phyloP scores from a whole-genome alignment of 495 filamentous ascomycete species.

The Lepidopterella palustris region DNA sequence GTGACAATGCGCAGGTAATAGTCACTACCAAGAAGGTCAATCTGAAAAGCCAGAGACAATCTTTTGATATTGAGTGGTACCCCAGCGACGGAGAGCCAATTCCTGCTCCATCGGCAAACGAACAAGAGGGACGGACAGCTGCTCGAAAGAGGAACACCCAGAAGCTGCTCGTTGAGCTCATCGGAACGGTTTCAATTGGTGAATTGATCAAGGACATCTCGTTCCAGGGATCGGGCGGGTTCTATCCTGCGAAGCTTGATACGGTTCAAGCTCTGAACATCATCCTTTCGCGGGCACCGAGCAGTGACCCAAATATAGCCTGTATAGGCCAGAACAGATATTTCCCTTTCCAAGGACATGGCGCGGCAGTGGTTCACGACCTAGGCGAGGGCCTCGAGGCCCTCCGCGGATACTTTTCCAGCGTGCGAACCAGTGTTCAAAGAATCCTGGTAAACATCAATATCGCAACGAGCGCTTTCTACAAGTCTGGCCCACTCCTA shows the following conservation, averaged over 20 bases:
- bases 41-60: slow-evolving; percentile 6
- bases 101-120: slow-evolving; percentile 1
- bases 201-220: slow-evolving; percentile 35
- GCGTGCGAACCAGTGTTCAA: slow-evolving; percentile 39
- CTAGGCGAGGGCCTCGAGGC: slow-evolving; percentile 40
- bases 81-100: slow-evolving; percentile 17
- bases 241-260: slow-evolving; percentile 23
- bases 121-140: not conserved
- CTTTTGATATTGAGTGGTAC: slow-evolving; percentile 20
- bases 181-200: slow-evolving; percentile 17
- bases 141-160: slow-evolving; percentile 15
- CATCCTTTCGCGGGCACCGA: slow-evolving; percentile 37
- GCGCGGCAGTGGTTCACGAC: slow-evolving; percentile 10
- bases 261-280: slow-evolving; percentile 51
- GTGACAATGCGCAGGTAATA: slow-evolving; percentile 31
- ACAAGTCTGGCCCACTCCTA: slow-evolving; percentile 28
- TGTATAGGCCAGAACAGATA: slow-evolving; percentile 30
- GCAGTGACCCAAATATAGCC: slow-evolving; percentile 34
- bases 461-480: slow-evolving; percentile 43
- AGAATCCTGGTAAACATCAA: slow-evolving; percentile 47
- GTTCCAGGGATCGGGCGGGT: slow-evolving; percentile 12
- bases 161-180: slow-evolving; percentile 16
- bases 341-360: slow-evolving; percentile 23
- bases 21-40: slow-evolving; percentile 28
- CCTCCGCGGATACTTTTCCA: slow-evolving; percentile 44